Conservation (phyloP, 2,329 filamentous ascomycete species). For the Orbilia oligospora region DNA sequence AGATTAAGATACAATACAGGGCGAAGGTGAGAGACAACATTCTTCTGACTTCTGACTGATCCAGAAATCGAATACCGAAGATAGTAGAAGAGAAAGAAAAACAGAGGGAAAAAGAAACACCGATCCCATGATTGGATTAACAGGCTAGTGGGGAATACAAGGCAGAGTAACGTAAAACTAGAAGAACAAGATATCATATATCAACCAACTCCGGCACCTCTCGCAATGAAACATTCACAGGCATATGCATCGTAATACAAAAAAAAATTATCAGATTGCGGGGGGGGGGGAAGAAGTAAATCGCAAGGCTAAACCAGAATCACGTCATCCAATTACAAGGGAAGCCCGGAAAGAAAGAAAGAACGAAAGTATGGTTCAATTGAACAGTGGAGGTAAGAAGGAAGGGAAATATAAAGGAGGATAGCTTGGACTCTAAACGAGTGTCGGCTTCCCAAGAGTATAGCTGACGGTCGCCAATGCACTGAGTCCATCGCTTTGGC, state of each 20-base stretch:
- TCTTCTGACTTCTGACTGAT: not conserved
- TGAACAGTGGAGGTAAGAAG: constrained; percentile 14
- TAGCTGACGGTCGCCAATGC: not conserved
- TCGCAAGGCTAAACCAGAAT: constrained; percentile 9
- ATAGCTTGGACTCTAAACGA: constrained; percentile 1
- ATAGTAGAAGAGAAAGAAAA: not conserved
- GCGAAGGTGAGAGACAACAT: constrained; percentile 10
- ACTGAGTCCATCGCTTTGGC: not conserved
- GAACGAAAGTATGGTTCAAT: not conserved
- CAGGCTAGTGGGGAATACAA: constrained; percentile 29
- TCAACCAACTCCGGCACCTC: constrained; percentile 48
- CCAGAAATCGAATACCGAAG: not conserved
- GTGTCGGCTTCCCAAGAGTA: not conserved
- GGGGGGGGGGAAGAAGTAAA: not conserved
- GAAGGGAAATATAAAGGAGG: not conserved
- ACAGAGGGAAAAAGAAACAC: constrained; percentile 32
- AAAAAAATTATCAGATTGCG: constrained; percentile 22
- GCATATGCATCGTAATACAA: constrained; percentile 47
- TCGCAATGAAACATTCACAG: constrained; percentile 50
- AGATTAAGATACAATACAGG: constrained; percentile 39
- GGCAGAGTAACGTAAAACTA: constrained; percentile 1
- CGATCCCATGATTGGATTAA: constrained; percentile 41
- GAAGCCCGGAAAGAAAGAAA: not conserved
- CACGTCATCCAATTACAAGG: constrained; percentile 38
- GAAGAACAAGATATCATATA: constrained; percentile 26